Evolutionary conservation across 1,139 yeast genomes (phyloP).

Genomic region (Candida sojae): DNA sequence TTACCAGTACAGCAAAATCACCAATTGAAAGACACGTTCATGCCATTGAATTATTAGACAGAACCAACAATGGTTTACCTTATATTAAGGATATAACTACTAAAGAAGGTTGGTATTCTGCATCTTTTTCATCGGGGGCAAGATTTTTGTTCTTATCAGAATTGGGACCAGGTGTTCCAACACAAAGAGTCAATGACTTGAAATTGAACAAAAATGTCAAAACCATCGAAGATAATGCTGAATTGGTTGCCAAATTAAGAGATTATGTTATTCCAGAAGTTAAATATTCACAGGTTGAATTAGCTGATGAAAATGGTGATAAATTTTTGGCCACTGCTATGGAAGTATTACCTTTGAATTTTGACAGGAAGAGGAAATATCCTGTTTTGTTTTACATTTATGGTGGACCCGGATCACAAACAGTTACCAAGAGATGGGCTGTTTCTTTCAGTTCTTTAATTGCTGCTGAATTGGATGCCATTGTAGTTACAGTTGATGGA

Average conservation of each 20-base stretch:
- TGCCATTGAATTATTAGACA: constrained; percentile 41
- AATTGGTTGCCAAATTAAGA: constrained; percentile 37
- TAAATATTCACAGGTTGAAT: constrained; percentile 47
- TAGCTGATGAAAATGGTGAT: constrained; percentile 44
- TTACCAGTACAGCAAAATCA: constrained; percentile 50
- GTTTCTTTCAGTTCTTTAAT: constrained; percentile 64
- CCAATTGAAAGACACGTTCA: constrained; percentile 57
- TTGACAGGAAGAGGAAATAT: constrained; percentile 54
- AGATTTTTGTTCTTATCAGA: constrained; percentile 61
- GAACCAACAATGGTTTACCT: constrained; percentile 23
- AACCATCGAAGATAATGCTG: constrained; percentile 51
- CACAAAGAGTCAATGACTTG: constrained; percentile 63
- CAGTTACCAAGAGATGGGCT: constrained; percentile 54
- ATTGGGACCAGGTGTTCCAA: constrained; percentile 68
- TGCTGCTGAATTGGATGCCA: constrained; percentile 67
- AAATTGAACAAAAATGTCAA: constrained; percentile 31
- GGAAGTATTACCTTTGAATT: constrained; percentile 66
- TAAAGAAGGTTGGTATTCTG: constrained; percentile 65
- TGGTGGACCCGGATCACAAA: constrained; percentile 84
- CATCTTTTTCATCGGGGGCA: constrained; percentile 69
- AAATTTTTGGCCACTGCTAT: constrained; percentile 51
- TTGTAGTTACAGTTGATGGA: constrained; percentile 81
- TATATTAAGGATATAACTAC: constrained; percentile 53
- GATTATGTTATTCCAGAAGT: constrained; percentile 51
- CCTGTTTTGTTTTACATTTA: constrained; percentile 75